phyloP scores from a whole-genome alignment of 768 basidiomycete genomes.

The Mycena olivaceomarginata region DNA sequence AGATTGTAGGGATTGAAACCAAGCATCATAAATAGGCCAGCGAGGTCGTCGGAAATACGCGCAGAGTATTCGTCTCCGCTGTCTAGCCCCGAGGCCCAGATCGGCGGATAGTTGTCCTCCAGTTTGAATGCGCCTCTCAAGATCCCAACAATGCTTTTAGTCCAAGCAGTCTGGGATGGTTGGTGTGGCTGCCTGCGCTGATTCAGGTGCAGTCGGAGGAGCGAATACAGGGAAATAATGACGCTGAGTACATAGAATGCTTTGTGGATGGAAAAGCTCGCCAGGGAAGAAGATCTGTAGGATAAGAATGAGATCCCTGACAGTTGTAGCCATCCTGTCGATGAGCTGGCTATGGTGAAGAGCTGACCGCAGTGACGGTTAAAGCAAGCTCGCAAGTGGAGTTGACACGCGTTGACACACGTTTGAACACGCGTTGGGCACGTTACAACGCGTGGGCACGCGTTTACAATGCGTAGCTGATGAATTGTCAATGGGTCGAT shows the following conservation, averaged over 20 bases:
- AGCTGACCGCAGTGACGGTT: too few relatives aligned
- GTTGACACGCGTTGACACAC: too few relatives aligned
- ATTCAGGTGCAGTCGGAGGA: slow-evolving; percentile 33
- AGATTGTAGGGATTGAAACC: slow-evolving; percentile 24
- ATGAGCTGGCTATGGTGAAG: too few relatives aligned
- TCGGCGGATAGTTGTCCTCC: not conserved
- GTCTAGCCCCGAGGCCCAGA: slow-evolving; percentile 16
- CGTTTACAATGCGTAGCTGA: too few relatives aligned
- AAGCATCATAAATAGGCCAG: slow-evolving; percentile 20
- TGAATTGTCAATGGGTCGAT: too few relatives aligned
- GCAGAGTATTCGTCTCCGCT: slow-evolving; percentile 2
- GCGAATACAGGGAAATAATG: slow-evolving; percentile 27
- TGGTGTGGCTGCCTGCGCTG: slow-evolving; percentile 18
- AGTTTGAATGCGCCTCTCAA: not conserved
- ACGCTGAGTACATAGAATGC: slow-evolving; percentile 32
- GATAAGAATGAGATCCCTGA: too few relatives aligned
- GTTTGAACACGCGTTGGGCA: too few relatives aligned
- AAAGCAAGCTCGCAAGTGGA: too few relatives aligned
- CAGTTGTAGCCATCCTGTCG: too few relatives aligned
- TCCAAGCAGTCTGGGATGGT: slow-evolving; percentile 21
- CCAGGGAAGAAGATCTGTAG: too few relatives aligned
- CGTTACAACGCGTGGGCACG: too few relatives aligned
- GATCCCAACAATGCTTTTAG: not conserved
- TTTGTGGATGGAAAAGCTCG: slow-evolving; percentile 16
- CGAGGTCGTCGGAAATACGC: not conserved